Evolutionary conservation across 148 eudicot species (phyloP), one percentile per base, ranked within the genome.

Genomic region (Chenopodium suecicum): DNA sequence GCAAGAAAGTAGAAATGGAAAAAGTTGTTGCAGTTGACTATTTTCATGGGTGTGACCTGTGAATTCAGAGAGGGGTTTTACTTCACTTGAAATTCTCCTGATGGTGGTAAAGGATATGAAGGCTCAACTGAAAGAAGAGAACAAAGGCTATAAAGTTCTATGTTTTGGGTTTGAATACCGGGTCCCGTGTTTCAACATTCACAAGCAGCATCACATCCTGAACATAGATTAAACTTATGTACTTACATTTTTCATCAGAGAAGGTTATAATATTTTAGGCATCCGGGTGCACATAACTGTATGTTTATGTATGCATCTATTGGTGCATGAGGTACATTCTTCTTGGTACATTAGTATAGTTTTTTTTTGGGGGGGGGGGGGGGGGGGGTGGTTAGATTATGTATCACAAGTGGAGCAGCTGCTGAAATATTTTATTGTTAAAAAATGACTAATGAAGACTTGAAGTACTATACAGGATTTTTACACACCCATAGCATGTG

Each of bases 1-100:
- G 31, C 64, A 68, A 83, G 71, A 66, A 75, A 41, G 47, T 20
- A 54, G 60, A 76, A 32, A 58, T 80, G 5, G 80, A 76, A 29
- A 47, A 44, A 22, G 73, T 12, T 60, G 29, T 31, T 82, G 84
- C 60, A 47, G 32, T 14, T 77, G 5, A 44, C 54, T 25, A 37
- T 44, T 7, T 65, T 31, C 79, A 77, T 77, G 64, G 47, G 5
- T 14, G 22, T n/a, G 69, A 47, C 54, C 54, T 50, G 54, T 50
- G 54, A 50, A 50, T 2, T 50, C 14, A 13, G 13, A 50, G 54
- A 50, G 0, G 54, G 54, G 54, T 50, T 50, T 50, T 50, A 12
- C 54, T 50, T 50, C 14, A 1, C 54, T 22, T 47, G 34, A 25
- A 48, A 7, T 47, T 47, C 2, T 50, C 54, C 54, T 50, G 54